Base-by-base conservation (phyloP, 2,329 filamentous ascomycete genomes). In the Massarina eburnea region DNA sequence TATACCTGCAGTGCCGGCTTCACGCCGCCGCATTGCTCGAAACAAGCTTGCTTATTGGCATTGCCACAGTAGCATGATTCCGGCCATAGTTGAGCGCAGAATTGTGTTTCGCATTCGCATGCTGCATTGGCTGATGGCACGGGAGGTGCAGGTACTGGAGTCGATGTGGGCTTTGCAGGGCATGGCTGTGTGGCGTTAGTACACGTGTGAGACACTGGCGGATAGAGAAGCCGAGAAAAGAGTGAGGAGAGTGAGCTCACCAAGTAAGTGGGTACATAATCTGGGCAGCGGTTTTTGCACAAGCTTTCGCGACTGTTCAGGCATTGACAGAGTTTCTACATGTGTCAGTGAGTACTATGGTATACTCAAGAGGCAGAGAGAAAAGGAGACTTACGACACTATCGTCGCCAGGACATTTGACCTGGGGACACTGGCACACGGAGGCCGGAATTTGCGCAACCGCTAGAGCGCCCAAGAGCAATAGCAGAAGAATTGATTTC, bases 61-160 rank as follows among this genome's bases (percentile, higher is more conserved):
- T 64, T 62, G n/a, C 41, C 41, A 43, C 66, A 69, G 43, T 61
- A 46, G 39, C 66, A 69, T 2, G 57, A 61, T 1, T 56, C 41
- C 0, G 66, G 66, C 47, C 54, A 67, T 7, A 51, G 33, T 41
- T 58, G 54, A 7, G 41, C 29, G 39, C 64, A 67, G 14, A 41
- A 39, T 10, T 46, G 42, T 7, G 40, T 5, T 8, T 60, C 55
- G 49, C 62, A 67, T 19, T 46, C 40, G 42, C 65, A 68, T 18
- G 33, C 10, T 9, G 34, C 33, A 22, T 18, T 36, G 15, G 5
- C 21, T 26, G 40, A n/a, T 37, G 41, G 26, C 8, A 20, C 29
- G 17, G 30, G 18, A 39, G 41, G 34, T n/a, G 24, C 38, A 8
- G 42, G n/a, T 2, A 27, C 44, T 3, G 50, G 36, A 1, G 34